These are phyloP conservation scores for Ilex aquifolium DNA, from an alignment of 257 asterid genomes.

Conservation along the genomic window DNA sequence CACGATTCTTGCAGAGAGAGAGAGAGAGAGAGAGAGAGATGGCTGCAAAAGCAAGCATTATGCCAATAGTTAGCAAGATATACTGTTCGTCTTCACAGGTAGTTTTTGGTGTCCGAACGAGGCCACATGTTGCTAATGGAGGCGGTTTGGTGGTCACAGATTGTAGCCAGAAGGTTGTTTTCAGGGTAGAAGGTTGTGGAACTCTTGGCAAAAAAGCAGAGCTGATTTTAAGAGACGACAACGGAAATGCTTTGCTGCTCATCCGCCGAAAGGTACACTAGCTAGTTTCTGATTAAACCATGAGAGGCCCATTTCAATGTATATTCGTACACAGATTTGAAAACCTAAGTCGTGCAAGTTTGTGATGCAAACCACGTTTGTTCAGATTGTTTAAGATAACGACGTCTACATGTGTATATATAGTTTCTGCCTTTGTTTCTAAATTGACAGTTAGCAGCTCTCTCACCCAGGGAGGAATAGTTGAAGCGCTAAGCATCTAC, in stretches of 20 bases:
- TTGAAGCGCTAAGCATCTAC: conserved; percentile 62
- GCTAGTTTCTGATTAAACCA: too few relatives aligned
- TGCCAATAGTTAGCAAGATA: conserved; percentile 62
- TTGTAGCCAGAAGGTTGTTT: conserved; percentile 33
- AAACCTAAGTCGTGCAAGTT: too few relatives aligned
- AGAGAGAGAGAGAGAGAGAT: conserved; percentile 3
- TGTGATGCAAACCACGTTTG: too few relatives aligned
- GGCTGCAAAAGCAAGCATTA: conserved; percentile 22
- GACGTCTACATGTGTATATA: too few relatives aligned
- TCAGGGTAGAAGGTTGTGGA: conserved; percentile 80
- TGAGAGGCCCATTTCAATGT: not conserved
- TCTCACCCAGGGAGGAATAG: conserved; percentile 47
- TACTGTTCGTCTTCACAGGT: conserved; percentile 56
- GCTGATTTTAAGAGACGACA: conserved; percentile 48
- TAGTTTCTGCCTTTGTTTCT: too few relatives aligned
- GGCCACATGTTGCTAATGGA: conserved; percentile 76
- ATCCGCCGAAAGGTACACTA: conserved; percentile 57
- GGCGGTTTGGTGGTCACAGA: conserved; percentile 79
- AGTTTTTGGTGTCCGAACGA: conserved; percentile 52
- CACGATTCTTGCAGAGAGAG: not conserved
- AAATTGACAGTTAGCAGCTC: not conserved
- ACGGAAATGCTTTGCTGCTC: conserved; percentile 58
- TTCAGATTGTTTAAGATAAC: too few relatives aligned
- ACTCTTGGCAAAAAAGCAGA: conserved; percentile 60
- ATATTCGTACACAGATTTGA: not conserved